These are phyloP conservation scores for Geotrichum macrosporum DNA, from an alignment of 1,139 yeast species.

Conservation along the genomic window DNA sequence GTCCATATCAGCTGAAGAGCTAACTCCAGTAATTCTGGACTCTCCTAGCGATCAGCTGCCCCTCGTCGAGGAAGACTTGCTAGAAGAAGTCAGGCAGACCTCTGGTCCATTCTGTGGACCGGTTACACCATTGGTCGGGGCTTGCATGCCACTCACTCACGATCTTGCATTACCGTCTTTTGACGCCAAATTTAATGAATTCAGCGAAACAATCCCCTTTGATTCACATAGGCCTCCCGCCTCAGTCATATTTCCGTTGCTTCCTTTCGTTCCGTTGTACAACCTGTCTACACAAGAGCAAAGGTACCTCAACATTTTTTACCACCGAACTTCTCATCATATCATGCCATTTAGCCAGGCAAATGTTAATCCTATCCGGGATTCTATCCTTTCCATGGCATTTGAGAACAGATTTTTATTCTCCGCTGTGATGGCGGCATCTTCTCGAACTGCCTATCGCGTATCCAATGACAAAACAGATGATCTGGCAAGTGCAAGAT, in stretches of 20 bases:
- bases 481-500: slow-evolving; percentile 4
- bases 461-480: slow-evolving; percentile 5
- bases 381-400: slow-evolving; percentile 15
- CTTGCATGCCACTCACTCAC: too few relatives aligned
- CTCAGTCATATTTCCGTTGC: slow-evolving; percentile 2
- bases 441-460: slow-evolving; percentile 16
- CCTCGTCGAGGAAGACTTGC: too few relatives aligned
- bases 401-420: slow-evolving; percentile 8
- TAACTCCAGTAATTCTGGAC: too few relatives aligned
- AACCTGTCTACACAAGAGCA: slow-evolving; percentile 10
- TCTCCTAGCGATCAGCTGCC: too few relatives aligned
- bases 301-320: slow-evolving; percentile 13
- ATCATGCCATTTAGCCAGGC: slow-evolving; percentile 17
- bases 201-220: background rate
- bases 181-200: background rate
- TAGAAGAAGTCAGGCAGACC: too few relatives aligned
- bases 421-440: slow-evolving; percentile 16
- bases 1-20: too few relatives aligned
- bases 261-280: background rate
- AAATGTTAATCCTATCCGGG: slow-evolving; percentile 11
- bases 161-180: too few relatives aligned
- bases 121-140: too few relatives aligned
- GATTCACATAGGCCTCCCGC: background rate
- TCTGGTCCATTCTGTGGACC: too few relatives aligned
- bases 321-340: slow-evolving; percentile 12